Conservation (phyloP, 768 basidiomycete species). For the Lentinula boryana region DNA sequence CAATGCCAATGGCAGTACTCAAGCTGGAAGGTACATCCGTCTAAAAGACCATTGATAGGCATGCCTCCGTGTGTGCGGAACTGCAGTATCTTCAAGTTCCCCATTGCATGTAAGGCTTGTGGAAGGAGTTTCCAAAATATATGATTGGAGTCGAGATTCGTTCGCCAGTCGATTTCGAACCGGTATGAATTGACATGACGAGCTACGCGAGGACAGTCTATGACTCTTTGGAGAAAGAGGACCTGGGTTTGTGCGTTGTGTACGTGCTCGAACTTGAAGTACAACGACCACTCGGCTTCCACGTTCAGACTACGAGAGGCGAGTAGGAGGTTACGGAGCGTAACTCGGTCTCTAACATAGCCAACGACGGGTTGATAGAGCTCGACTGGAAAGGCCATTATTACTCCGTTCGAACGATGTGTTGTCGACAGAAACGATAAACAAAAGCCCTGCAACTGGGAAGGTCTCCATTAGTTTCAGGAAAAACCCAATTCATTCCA, state of each 20-base stretch:
- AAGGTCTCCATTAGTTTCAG: neutral
- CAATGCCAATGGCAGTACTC: constrained; percentile 1
- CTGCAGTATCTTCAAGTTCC: neutral
- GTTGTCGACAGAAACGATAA: neutral
- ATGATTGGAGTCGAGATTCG: neutral
- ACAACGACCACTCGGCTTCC: neutral
- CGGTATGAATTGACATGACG: neutral
- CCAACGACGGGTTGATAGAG: neutral
- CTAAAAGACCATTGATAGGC: neutral
- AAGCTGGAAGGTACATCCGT: neutral
- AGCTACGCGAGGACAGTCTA: neutral
- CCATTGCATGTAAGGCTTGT: neutral
- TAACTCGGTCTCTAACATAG: neutral
- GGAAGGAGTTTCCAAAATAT: neutral
- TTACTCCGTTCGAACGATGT: neutral
- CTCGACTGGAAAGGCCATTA: neutral
- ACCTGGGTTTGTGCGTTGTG: neutral
- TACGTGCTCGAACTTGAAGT: constrained; percentile 1
- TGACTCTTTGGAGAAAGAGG: neutral
- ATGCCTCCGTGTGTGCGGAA: constrained; percentile 1
- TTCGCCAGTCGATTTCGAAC: constrained; percentile 3
- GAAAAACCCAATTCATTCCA: neutral
- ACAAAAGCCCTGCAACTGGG: neutral
- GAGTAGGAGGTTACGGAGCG: neutral
- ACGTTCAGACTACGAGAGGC: neutral